A percentile compares a stretch with the other conserved stretches of the same genome.
phyloP scores from a whole-genome alignment of 2,329 filamentous ascomycete genomes.

The Aspergillus uvarum region DNA sequence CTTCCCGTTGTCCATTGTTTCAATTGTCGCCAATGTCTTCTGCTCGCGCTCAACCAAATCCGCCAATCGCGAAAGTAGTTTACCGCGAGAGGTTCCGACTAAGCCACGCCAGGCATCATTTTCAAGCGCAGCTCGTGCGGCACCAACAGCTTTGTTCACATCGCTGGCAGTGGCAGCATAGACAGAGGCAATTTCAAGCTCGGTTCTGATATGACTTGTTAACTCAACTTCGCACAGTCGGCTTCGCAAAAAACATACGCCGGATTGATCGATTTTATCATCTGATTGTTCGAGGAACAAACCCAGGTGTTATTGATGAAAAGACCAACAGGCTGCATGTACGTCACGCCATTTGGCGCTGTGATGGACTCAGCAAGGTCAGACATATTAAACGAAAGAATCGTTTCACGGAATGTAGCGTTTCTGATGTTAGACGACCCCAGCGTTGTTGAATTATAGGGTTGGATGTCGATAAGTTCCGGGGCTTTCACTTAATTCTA shows the following conservation, averaged over 20 bases:
- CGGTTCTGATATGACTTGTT: slow-evolving; percentile 31
- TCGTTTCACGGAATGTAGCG: too few relatives aligned
- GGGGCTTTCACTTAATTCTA: too few relatives aligned
- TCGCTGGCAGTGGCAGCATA: slow-evolving; percentile 54
- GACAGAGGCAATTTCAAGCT: slow-evolving; percentile 68
- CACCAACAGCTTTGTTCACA: slow-evolving; percentile 33
- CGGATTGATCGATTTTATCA: slow-evolving; percentile 67
- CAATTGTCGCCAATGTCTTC: slow-evolving; percentile 63
- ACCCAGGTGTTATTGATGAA: slow-evolving; percentile 85
- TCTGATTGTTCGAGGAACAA: slow-evolving; percentile 63
- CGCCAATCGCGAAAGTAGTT: slow-evolving; percentile 67
- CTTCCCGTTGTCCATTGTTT: slow-evolving; percentile 72
- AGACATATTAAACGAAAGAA: neutral
- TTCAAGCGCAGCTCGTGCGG: slow-evolving; percentile 36
- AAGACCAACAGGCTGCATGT: slow-evolving; percentile 71
- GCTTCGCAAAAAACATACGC: slow-evolving; percentile 39
- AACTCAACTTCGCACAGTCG: slow-evolving; percentile 56
- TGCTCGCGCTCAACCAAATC: slow-evolving; percentile 66
- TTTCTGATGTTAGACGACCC: too few relatives aligned
- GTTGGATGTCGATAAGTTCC: too few relatives aligned
- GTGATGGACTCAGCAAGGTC: slow-evolving; percentile 54
- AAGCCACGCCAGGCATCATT: slow-evolving; percentile 36
- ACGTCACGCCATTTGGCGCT: slow-evolving; percentile 73
- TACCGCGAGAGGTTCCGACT: slow-evolving; percentile 59
- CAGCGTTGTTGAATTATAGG: too few relatives aligned